These are phyloP conservation scores for Dactylis glomerata DNA, from an alignment of 176 grass and related monocot species.

Conservation along the genomic window DNA sequence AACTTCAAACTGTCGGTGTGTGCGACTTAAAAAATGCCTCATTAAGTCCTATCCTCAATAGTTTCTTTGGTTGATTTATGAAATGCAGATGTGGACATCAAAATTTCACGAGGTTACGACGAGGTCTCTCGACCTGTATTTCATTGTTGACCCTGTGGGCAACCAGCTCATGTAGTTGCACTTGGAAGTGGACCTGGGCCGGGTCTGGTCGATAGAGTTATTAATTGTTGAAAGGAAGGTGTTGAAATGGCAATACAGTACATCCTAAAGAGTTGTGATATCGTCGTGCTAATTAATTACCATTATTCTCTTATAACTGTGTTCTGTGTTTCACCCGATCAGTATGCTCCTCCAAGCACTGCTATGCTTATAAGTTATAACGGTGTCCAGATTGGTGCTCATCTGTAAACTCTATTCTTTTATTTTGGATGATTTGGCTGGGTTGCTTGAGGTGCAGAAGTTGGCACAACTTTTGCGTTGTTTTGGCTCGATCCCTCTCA, in stretches of 20 bases:
- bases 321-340: background rate
- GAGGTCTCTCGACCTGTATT: background rate
- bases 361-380: background rate
- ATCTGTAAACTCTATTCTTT: background rate
- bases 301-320: background rate
- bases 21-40: background rate
- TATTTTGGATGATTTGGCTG: background rate
- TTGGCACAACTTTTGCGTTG: background rate
- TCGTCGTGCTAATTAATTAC: too few species aligned
- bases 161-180: background rate
- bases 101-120: background rate
- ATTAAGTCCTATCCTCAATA: background rate
- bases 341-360: background rate
- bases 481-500: background rate
- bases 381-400: background rate
- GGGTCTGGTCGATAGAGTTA: background rate
- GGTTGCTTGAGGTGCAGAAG: background rate
- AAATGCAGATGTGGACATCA: conserved; percentile 55
- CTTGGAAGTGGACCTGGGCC: background rate
- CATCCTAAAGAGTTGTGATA: too few species aligned
- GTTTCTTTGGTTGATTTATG: background rate
- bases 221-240: background rate
- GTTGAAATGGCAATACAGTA: too few species aligned
- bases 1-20: background rate
- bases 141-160: background rate